Base-by-base conservation (phyloP, 257 asterid species). In the Pogostemon cablin region DNA sequence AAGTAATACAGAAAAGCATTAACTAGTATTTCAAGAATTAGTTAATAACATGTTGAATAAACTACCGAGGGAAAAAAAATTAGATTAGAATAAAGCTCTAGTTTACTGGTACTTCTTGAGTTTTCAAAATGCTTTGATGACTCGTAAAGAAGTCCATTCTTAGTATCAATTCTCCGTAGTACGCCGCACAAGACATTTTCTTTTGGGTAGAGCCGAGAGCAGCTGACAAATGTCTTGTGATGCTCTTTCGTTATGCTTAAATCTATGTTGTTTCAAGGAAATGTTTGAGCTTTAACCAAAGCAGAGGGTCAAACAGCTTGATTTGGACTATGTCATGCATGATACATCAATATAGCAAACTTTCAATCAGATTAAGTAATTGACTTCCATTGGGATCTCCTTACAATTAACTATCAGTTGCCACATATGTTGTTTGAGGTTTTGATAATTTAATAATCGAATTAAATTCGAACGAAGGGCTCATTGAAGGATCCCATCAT, bases 1-100 rank as follows among this genome's bases (percentile, higher is more conserved):
- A 55, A 70, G 62, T 57, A 50, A 61, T 55, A 58, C 32, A 15
- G 57, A 25, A 65, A 65, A 12, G 68, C 11, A 72, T 74, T 67
- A 62, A 44, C 12, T 43, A 37, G 47, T 6, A 47, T 15, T 64
- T 38, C 55, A 52, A 44, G 59, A 34, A 11, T 44, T 17, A 53
- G 34, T 37, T 35, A n/a, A 48, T 35, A 20, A 9, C 8, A 25
- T 35, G 43, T 62, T 25, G 20, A 42, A 71, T 40, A 53, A 60
- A 43, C 62, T 54, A 25, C 32, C 4, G 40, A 38, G 62, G 15
- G 54, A 38, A 43, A 69, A 20, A 12, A 12, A 20, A 15, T 42
- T 17, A 44, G 57, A 39, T 20, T 40, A 38, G 25, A 67, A 74
- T 5, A 0, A 65, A 35, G 47, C 39, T 55, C 52, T 42, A 40